phyloP scores from a whole-genome alignment of 2,329 filamentous ascomycete genomes.

The Pezizomycotina sp. region DNA sequence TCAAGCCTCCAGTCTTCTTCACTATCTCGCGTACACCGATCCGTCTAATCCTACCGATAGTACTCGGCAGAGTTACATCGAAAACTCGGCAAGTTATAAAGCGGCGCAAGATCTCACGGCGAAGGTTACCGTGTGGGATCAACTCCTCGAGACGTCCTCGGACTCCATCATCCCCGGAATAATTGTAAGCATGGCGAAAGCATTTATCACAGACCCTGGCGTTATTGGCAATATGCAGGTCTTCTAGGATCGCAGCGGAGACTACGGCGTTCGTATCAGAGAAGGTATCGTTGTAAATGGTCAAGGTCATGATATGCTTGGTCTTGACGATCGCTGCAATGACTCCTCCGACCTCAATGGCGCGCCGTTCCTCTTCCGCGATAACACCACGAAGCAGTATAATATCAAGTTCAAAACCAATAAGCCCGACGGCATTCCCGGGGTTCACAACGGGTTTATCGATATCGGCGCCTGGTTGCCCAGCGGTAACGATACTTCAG shows the following conservation, averaged over 20 bases:
- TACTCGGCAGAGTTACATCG: background rate
- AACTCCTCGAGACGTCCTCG: background rate
- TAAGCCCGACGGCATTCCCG: background rate
- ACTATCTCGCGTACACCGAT: conserved; percentile 1
- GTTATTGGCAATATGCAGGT: background rate
- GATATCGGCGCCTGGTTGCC: background rate
- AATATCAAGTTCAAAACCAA: background rate
- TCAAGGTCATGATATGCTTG: background rate
- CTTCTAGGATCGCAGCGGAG: conserved; percentile 3
- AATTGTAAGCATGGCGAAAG: conserved; percentile 1
- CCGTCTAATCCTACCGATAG: background rate
- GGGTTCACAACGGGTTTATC: too few relatives aligned
- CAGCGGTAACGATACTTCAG: background rate
- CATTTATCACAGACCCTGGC: background rate
- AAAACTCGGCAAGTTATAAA: background rate
- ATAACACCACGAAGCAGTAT: background rate
- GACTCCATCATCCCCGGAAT: background rate
- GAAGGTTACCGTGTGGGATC: background rate
- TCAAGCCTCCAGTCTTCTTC: background rate
- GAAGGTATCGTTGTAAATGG: background rate
- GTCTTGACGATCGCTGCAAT: background rate
- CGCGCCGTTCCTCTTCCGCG: background rate
- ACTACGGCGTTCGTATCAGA: conserved; percentile 1
- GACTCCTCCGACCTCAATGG: background rate
- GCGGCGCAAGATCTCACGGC: background rate